Conservation (phyloP, 1,284 basidiomycete species). For the Fomitopsis betulina region DNA sequence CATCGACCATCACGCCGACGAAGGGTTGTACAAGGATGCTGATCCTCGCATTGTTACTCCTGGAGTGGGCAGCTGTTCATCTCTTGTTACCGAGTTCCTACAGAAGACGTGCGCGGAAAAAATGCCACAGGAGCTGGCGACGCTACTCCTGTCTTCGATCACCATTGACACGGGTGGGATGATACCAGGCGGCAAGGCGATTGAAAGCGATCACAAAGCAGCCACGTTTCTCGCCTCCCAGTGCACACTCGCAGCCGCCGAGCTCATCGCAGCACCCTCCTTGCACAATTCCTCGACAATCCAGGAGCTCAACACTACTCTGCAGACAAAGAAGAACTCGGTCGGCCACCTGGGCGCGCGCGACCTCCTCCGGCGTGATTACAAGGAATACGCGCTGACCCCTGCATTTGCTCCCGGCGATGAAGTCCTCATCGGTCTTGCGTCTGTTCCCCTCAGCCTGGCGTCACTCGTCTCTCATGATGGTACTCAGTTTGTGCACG, state of each 20-base stretch:
- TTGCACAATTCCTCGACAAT: conserved; percentile 35
- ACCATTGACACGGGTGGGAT: conserved; percentile 83
- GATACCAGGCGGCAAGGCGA: conserved; percentile 73
- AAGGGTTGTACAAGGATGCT: conserved; percentile 63
- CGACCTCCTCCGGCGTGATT: conserved; percentile 87
- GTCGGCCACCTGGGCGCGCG: conserved; percentile 65
- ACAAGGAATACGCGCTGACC: conserved; percentile 76
- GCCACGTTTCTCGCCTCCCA: conserved; percentile 30
- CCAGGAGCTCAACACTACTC: conserved; percentile 43
- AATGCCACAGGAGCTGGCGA: conserved; percentile 60
- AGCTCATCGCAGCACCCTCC: not conserved
- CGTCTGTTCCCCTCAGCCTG: conserved; percentile 74
- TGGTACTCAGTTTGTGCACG: conserved; percentile 36
- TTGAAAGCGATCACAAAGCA: conserved; percentile 40
- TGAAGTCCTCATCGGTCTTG: conserved; percentile 56
- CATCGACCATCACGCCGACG: conserved; percentile 95
- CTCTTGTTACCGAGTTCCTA: conserved; percentile 64
- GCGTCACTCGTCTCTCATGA: conserved; percentile 44
- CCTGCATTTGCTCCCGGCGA: conserved; percentile 35
- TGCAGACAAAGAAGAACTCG: conserved; percentile 63
- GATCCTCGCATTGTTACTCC: conserved; percentile 59
- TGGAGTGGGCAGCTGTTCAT: conserved; percentile 76
- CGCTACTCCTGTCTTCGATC: conserved; percentile 76
- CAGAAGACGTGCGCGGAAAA: conserved; percentile 28
- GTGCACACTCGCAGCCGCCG: conserved; percentile 3